Base-by-base conservation (phyloP, 164 flowering plant species). In the Liriodendron chinense region DNA sequence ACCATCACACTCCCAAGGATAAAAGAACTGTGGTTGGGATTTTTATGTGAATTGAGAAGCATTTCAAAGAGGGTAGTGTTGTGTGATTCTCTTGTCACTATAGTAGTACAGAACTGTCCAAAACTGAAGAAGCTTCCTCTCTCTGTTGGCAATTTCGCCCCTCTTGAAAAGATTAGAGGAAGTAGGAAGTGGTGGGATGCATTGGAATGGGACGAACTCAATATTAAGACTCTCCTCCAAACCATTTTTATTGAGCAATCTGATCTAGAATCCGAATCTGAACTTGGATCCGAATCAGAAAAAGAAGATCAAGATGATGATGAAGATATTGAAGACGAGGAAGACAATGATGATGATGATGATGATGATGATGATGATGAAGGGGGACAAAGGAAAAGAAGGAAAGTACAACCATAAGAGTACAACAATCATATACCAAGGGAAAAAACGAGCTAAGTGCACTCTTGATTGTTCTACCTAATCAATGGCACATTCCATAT, bases 51-150 rank as follows among this genome's bases (percentile, higher is more conserved):
- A 23, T 65, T 65, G 68, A 65, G 24, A 24, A 65, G 12, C 25
- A 65, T 24, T 65, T 65, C 0, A 5, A 21, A 21, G 28, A 65
- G 34, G 28, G 3, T 21, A 21, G 3, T 65, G 7, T 7, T 65
- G 12, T 65, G 68, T 22, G 10, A 22, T 24, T 65, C 68, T 23
- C 68, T 65, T 22, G 26, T n/a, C n/a, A 65, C 28, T 22, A 24
- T 65, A 2, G 16, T n/a, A 10, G 68, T 65, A 22, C 7, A 24
- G 9, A 5, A 21, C 13, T 65, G 68, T 21, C 28, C 68, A 21
- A 7, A 65, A 2, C 13, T 65, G 68, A 65, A 65, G 68, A 64
- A 20, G 67, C 67, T 64, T n/a, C 67, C 67, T 64, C 14, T 64
- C 14, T 64, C 67, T 1, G 3, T 64, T 13, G 24, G 13, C 0